Percentiles rank a stretch among this genome's conserved stretches.
These are phyloP conservation scores for Isochrysis galbana DNA, from an alignment of 78 protist genomes.

Conservation along the genomic window DNA sequence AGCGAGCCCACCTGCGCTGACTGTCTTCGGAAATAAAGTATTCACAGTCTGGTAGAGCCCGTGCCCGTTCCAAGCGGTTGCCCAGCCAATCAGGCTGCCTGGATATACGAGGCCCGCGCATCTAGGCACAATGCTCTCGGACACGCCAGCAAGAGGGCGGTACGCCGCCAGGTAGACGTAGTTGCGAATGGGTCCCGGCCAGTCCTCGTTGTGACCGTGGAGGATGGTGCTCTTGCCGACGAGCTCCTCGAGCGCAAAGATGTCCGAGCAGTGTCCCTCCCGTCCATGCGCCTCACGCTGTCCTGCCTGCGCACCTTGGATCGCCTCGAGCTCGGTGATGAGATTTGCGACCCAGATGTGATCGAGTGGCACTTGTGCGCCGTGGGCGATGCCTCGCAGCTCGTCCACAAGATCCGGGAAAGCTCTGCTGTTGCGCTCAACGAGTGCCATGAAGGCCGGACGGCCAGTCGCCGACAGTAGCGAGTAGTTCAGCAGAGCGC, in stretches of 20 bases:
- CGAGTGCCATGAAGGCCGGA: neutral
- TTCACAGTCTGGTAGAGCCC: neutral
- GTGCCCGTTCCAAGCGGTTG: neutral
- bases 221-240: neutral
- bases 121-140: neutral
- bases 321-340: neutral
- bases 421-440: neutral
- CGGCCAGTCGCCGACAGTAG: neutral
- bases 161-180: neutral
- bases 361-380: neutral
- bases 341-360: neutral
- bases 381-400: neutral
- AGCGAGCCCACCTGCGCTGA: neutral
- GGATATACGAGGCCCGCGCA: neutral
- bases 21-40: neutral
- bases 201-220: constrained; percentile 27
- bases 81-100: neutral
- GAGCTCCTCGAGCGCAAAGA: neutral
- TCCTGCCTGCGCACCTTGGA: neutral
- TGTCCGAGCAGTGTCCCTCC: constrained; percentile 11
- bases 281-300: neutral
- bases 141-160: neutral
- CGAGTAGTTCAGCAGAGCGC: neutral
- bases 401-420: neutral
- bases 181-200: neutral